These are phyloP conservation scores for Ascochyta clinopodiicola DNA, from an alignment of 2,329 filamentous ascomycete genomes.

Conservation along the genomic window DNA sequence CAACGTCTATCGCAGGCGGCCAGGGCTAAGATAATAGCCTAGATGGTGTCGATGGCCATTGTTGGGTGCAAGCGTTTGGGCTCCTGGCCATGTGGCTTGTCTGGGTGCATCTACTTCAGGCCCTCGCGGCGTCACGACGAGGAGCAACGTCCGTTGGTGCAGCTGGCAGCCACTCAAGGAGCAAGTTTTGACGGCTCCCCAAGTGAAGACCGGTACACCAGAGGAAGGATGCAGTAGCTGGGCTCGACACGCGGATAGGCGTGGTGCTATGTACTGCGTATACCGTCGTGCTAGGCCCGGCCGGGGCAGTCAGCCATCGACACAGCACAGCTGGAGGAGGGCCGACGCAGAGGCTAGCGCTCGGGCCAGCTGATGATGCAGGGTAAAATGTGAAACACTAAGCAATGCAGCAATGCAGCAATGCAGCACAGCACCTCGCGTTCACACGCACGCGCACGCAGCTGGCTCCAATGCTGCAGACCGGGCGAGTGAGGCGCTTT, in stretches of 20 bases:
- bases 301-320: neutral
- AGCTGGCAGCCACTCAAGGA: neutral
- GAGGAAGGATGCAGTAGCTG: slow-evolving; percentile 9
- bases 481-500: too few species aligned
- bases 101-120: too few species aligned
- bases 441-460: slow-evolving; percentile 2
- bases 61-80: neutral
- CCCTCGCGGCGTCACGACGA: neutral
- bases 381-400: slow-evolving; percentile 10
- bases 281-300: too few species aligned
- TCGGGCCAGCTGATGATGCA: slow-evolving; percentile 1
- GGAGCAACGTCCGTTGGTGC: slow-evolving; percentile 1
- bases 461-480: neutral
- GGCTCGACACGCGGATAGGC: neutral
- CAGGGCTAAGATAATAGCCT: neutral
- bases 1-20: slow-evolving; percentile 7
- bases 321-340: slow-evolving; percentile 4
- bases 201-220: neutral
- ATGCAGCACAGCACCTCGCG: neutral
- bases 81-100: too few species aligned
- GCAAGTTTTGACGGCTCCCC: neutral
- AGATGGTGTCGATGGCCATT: neutral
- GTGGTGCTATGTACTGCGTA: too few species aligned
- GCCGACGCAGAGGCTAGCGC: neutral
- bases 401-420: slow-evolving; percentile 1